A percentile compares a stretch with the other conserved stretches of the same genome.
These are phyloP conservation scores for Daucus carota DNA, from an alignment of 129 eudicot genomes.

Conservation along the genomic window DNA sequence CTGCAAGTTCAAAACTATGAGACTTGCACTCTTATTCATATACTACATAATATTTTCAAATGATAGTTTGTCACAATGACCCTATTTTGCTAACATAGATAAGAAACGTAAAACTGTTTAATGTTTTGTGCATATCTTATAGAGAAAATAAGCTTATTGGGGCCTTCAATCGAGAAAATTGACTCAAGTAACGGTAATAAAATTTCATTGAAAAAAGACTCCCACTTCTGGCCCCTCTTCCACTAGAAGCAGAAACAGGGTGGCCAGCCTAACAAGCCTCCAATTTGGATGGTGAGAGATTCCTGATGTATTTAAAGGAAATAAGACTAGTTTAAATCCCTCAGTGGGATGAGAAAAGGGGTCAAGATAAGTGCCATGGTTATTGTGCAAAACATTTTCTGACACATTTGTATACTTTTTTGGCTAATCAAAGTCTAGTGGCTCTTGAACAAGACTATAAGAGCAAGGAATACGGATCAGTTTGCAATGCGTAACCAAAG, in stretches of 20 bases:
- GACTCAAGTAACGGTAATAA: no score
- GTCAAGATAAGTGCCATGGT: neutral
- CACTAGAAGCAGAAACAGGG: neutral
- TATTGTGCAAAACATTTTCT: neutral
- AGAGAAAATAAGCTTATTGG: neutral
- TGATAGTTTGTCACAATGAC: neutral
- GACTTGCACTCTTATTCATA: neutral
- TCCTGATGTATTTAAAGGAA: neutral
- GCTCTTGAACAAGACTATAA: neutral
- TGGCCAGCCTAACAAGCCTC: neutral
- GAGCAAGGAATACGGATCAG: neutral
- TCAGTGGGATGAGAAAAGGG: neutral
- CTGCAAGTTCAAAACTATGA: constrained; percentile 28
- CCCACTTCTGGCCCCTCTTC: neutral
- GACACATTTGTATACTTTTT: neutral
- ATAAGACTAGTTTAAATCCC: neutral
- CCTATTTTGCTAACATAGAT: neutral
- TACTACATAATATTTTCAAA: neutral
- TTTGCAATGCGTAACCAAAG: neutral
- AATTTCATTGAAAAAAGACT: neutral
- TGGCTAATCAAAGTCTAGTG: neutral
- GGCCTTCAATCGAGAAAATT: neutral
- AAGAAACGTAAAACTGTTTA: no score
- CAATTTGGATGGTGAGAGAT: neutral
- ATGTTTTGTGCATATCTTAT: neutral